Evolutionary conservation across 2,329 filamentous ascomycete species (phyloP).

Genomic region (Aspergillus sp.): DNA sequence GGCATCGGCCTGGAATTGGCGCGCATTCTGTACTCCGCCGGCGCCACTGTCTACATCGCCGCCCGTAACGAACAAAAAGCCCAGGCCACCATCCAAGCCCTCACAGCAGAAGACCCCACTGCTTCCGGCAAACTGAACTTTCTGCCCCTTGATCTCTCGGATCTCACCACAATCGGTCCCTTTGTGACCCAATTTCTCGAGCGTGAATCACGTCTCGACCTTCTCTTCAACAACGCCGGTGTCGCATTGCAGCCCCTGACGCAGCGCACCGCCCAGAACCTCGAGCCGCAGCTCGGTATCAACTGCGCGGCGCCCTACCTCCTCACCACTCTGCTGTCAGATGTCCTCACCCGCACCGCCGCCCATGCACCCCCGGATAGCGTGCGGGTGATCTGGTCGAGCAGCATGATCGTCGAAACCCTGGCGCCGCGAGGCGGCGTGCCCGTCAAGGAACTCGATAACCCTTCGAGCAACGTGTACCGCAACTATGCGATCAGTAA

Average conservation of each 20-base stretch:
- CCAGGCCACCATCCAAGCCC: too few relatives aligned
- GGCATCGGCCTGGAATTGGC: not conserved
- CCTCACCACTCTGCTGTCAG: not conserved
- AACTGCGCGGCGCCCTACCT: conserved; percentile 1
- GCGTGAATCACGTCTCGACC: not conserved
- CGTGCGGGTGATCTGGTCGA: too few relatives aligned
- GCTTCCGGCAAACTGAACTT: not conserved
- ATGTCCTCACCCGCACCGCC: too few relatives aligned
- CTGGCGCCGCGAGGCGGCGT: too few relatives aligned
- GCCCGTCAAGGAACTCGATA: too few relatives aligned
- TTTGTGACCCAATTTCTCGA: not conserved
- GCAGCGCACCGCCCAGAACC: not conserved
- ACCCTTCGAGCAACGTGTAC: too few relatives aligned
- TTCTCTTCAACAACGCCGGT: conserved; percentile 2
- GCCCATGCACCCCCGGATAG: too few relatives aligned
- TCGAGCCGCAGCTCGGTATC: not conserved
- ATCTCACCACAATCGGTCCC: not conserved
- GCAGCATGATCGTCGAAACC: too few relatives aligned
- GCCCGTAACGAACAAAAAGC: too few relatives aligned
- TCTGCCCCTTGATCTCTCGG: not conserved
- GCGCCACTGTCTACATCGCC: not conserved
- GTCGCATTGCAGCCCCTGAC: not conserved
- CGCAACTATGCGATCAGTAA: too few relatives aligned
- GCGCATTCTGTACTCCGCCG: not conserved
- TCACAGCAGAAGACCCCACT: too few relatives aligned